Evolutionary conservation across 495 filamentous ascomycete genomes (phyloP).

Genomic region (Trypethelium eluteriae): DNA sequence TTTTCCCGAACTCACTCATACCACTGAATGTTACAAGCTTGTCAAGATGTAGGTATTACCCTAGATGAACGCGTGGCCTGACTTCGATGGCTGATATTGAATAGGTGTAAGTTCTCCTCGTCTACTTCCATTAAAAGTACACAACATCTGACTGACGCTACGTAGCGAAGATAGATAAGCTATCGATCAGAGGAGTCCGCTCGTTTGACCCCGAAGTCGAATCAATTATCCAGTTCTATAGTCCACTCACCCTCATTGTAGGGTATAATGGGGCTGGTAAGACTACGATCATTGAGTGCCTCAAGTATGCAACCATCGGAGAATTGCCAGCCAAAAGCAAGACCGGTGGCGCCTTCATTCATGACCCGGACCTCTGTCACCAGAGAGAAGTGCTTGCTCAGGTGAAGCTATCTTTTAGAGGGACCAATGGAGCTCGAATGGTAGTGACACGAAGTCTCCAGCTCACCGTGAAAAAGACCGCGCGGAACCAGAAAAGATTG

Average conservation of each 20-base stretch:
- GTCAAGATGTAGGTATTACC: not conserved
- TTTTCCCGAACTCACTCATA: no score
- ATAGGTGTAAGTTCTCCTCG: not conserved
- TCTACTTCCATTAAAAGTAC: not conserved
- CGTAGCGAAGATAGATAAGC: conserved; percentile 73
- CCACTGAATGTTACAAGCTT: no score
- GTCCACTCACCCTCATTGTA: conserved; percentile 89
- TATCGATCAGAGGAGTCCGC: conserved; percentile 42
- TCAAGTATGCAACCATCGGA: conserved; percentile 96
- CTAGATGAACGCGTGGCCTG: not conserved
- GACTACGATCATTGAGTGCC: conserved; percentile 97
- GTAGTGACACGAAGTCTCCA: conserved; percentile 74
- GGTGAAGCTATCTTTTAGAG: conserved; percentile 80
- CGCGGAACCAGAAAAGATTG: conserved; percentile 63
- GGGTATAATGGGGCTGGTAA: conserved; percentile 97
- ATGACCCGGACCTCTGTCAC: conserved; percentile 84
- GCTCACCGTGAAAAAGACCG: conserved; percentile 75
- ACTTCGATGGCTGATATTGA: not conserved
- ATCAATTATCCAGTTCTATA: conserved; percentile 71
- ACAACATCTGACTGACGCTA: not conserved
- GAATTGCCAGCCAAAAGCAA: conserved; percentile 83
- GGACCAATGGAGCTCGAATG: conserved; percentile 65
- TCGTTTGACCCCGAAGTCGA: no score
- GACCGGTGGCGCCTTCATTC: conserved; percentile 88
- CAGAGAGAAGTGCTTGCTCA: conserved; percentile 89